Evolutionary conservation across 352 stramenopile species (phyloP), one percentile per base, ranked within the genome.

Genomic region (Pythium brassicae): DNA sequence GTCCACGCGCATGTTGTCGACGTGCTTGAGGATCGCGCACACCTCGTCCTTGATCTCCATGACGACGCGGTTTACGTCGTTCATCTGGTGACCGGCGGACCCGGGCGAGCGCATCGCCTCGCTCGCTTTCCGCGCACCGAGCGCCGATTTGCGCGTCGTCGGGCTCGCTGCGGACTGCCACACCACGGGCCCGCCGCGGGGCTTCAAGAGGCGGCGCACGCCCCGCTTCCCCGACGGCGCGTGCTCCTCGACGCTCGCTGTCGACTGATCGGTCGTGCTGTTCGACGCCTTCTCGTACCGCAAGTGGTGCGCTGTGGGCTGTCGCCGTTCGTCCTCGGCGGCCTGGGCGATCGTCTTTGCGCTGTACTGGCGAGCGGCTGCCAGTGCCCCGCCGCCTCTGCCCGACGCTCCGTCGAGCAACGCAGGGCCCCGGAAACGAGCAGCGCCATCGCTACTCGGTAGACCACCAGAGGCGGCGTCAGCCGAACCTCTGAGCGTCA

Each of bases 31-130:
- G 53, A 85, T 80, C 6, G 67, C 74, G 46, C 80, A 90, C 25
- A 86, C 74, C 40, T 87, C 70, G 48, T 90, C 69, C 51, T 90
- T 90, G 50, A 90, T 88, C 56, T 88, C 74, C 74, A 90, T 84
- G 0, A 90, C 66, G 17, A 83, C 62, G 6, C 66, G 69, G 50
- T 77, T 79, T 0, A 67, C 46, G 22, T 81, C 66, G 51, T 68
- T 78, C 64, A 72, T 71, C 26, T 77, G 63, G 50, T 79, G 62
- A 2, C 61, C 53, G 45, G 58, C 65, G 26, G 63, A 51, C 40
- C 10, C 20, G 14, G n/a, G 20, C 0, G 34, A 4, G 26, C 29
- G 20, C n/a, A 45, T 52, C 27, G 26, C 10, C 27, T 54, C 51
- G 19, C 37, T 32, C 19, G 19, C 25, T 47, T 20, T 22, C 32